Conservation (phyloP, 768 basidiomycete genomes). For the Russula virescens region DNA sequence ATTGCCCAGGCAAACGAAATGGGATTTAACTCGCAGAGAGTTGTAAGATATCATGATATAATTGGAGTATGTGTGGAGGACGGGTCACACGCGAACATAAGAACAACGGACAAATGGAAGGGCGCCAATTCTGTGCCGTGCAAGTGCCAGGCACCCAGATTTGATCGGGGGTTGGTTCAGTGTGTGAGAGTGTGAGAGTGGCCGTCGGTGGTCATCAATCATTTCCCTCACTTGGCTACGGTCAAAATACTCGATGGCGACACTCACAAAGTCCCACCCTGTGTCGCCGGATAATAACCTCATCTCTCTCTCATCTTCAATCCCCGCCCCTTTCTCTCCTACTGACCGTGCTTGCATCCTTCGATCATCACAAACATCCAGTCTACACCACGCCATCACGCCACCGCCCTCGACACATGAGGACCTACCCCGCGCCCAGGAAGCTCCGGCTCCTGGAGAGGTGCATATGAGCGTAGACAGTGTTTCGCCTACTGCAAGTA, state of each 20-base stretch:
- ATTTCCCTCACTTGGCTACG: not conserved
- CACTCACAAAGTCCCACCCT: slow-evolving; percentile 17
- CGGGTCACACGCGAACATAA: not conserved
- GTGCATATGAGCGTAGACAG: not conserved
- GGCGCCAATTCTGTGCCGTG: not conserved
- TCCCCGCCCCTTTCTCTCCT: slow-evolving; percentile 22
- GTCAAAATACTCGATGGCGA: slow-evolving; percentile 12
- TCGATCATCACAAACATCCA: not conserved
- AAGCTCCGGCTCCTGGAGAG: not conserved
- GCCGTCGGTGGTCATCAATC: not conserved
- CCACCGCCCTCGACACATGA: not conserved
- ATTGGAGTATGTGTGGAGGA: no score
- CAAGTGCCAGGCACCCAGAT: not conserved
- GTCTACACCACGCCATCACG: not conserved
- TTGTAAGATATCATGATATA: no score
- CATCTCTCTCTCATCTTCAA: slow-evolving; percentile 6
- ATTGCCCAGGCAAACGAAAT: not conserved
- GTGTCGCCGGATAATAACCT: slow-evolving; percentile 3
- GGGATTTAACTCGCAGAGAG: no score
- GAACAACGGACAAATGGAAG: not conserved
- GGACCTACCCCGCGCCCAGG: not conserved
- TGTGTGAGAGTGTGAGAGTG: no score
- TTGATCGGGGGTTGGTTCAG: not conserved
- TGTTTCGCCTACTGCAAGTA: not conserved
- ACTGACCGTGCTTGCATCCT: slow-evolving; percentile 15